These are phyloP conservation scores for Chaetomidium leptoderma DNA, from an alignment of 495 filamentous ascomycete genomes.

Conservation along the genomic window DNA sequence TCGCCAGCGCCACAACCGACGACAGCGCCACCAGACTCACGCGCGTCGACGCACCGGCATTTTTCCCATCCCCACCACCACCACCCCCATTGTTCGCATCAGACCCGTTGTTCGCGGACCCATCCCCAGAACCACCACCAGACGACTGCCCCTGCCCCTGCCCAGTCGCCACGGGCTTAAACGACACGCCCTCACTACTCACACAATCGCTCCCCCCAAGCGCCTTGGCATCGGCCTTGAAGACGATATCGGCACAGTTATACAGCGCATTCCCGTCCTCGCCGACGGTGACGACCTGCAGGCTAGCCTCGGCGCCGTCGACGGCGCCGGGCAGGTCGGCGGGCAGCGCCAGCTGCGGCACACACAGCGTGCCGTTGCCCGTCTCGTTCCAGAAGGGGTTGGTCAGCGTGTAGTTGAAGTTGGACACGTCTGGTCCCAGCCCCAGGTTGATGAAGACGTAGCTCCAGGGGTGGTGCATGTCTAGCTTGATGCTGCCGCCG, in stretches of 20 bases:
- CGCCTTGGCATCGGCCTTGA: conserved; percentile 42
- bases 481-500: conserved; percentile 52
- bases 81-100: background rate
- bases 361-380: conserved; percentile 57
- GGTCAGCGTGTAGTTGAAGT: conserved; percentile 58
- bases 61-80: background rate
- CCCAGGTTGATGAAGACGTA: conserved; percentile 61
- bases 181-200: conserved; percentile 41
- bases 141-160: conserved; percentile 7
- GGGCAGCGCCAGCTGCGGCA: conserved; percentile 47
- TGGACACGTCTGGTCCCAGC: conserved; percentile 50
- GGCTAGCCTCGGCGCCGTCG: conserved; percentile 50
- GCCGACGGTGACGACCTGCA: conserved; percentile 57
- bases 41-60: conserved; percentile 14
- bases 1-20: conserved; percentile 51
- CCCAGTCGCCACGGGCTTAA: conserved; percentile 9
- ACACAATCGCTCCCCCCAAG: conserved; percentile 44
- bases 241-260: conserved; percentile 63
- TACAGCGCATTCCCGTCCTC: conserved; percentile 51
- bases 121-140: conserved; percentile 1
- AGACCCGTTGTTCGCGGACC: conserved; percentile 5
- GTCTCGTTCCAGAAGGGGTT: conserved; percentile 53
- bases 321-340: conserved; percentile 31
- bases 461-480: conserved; percentile 52
- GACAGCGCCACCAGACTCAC: conserved; percentile 40